Evolutionary conservation across 2,329 filamentous ascomycete species (phyloP), one percentile per base, ranked within the genome.

Genomic region (Botrytis hyacinthi): DNA sequence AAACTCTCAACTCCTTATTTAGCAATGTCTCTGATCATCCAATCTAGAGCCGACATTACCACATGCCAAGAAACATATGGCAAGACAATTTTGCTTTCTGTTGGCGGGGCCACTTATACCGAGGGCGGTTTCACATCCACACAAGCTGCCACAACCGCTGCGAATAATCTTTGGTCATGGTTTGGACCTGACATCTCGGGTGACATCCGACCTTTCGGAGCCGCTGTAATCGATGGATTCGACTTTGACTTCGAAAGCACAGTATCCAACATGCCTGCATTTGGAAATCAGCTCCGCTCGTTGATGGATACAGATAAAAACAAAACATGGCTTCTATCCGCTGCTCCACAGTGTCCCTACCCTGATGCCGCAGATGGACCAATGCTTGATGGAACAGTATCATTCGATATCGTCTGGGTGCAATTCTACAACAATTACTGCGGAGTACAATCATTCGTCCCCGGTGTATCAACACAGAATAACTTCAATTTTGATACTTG

Each of bases 71-170:
- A 82, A 22, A 82, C 80, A 8, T 83, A 89, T 75, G 87, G 87
- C 75, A 94, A 94, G 82, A 93, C 91, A 1, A 90, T 94, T 76
- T 80, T 93, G 62, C 85, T 94, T 16, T 93, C 92, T 4, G 85
- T 94, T 62, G 92, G 91, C 29, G 92, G 92, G 46, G 89, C 89
- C 4, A 91, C 90, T 1, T 92, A 93, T 81, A 88, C 84, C 29
- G 90, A 93, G 80, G 90, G 89, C 46, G 91, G 91, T 40, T 93
- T 93, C 83, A 78, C 81, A 54, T 87, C 85, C n/a, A 77, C 83
- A 1, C 76, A 81, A 0, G 86, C 84, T 0, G 91, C 91, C 9
- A 80, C 84, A 32, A 79, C 83, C 1, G 87, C 87, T 3, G 92
- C 92, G 0, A 82, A 91, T 71, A 84, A 87, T 32, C 83, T 94